Percentiles rank a stretch among this genome's conserved stretches.
These are phyloP conservation scores for Fraxinus quadrangulata DNA, from an alignment of 257 asterid species.

Conservation along the genomic window DNA sequence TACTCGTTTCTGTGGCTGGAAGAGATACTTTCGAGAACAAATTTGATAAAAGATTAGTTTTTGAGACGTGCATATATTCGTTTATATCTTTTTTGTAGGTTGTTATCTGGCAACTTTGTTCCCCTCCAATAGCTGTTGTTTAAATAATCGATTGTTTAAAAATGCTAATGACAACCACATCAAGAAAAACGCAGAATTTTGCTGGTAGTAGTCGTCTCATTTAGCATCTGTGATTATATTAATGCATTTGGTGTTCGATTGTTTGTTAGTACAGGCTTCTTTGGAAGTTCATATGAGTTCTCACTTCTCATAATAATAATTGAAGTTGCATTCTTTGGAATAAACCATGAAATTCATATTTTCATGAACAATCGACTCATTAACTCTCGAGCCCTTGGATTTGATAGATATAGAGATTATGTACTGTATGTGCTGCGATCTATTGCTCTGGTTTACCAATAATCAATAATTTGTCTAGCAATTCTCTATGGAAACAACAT, in stretches of 20 bases:
- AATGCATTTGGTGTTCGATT: not conserved
- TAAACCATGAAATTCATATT: not conserved
- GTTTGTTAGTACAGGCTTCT: not conserved
- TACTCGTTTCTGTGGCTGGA: not conserved
- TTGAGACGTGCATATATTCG: not conserved
- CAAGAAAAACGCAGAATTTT: not conserved
- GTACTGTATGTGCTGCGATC: not conserved
- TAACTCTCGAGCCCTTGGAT: not conserved
- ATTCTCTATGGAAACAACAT: not conserved
- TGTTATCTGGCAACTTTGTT: not conserved
- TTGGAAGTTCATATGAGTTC: not conserved
- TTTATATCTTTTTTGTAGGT: not conserved
- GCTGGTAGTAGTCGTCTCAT: not conserved
- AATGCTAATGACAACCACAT: not conserved
- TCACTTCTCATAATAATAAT: not conserved
- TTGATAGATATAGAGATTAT: not conserved
- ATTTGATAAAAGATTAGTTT: not conserved
- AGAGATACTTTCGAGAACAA: not conserved
- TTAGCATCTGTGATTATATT: not conserved
- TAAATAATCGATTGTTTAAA: not conserved
- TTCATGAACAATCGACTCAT: conserved; percentile 1
- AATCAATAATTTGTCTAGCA: not conserved
- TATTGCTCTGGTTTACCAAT: not conserved
- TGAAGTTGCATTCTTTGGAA: not conserved
- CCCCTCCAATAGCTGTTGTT: not conserved